Percentiles rank a stretch among this genome's conserved stretches.
phyloP scores from a whole-genome alignment of 352 stramenopile genomes.

The Phytophthora aleatoria region DNA sequence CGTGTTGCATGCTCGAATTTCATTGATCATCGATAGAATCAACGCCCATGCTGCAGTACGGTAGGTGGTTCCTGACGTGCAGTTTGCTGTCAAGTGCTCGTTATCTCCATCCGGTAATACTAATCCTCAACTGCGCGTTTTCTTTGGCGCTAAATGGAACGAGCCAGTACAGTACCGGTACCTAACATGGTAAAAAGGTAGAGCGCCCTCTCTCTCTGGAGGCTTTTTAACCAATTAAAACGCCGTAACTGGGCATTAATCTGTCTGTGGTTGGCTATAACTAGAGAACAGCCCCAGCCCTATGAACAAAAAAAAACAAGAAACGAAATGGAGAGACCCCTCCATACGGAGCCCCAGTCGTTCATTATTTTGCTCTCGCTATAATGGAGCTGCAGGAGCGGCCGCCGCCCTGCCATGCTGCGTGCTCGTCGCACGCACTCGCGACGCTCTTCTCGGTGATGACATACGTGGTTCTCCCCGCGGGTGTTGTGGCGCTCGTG shows the following conservation, averaged over 20 bases:
- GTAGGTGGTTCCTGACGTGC: not conserved
- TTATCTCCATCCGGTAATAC: not conserved
- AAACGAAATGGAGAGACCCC: constrained; percentile 16
- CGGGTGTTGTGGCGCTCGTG: constrained; percentile 39
- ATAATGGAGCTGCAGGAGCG: constrained; percentile 35
- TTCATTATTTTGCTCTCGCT: constrained; percentile 20
- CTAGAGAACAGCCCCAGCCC: not conserved
- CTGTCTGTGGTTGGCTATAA: constrained; percentile 1
- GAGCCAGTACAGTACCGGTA: constrained; percentile 8
- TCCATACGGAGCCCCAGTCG: constrained; percentile 8
- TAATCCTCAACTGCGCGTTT: no score
- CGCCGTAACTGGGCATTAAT: not conserved
- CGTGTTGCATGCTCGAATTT: not conserved
- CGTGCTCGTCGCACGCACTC: constrained; percentile 15
- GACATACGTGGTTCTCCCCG: constrained; percentile 37
- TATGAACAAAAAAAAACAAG: constrained; percentile 6
- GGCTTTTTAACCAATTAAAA: not conserved
- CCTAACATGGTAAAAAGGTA: no score
- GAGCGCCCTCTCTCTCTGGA: not conserved
- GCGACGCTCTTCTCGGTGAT: constrained; percentile 36
- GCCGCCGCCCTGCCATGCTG: constrained; percentile 39
- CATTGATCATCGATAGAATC: not conserved
- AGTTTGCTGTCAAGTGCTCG: not conserved
- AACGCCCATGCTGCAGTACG: not conserved
- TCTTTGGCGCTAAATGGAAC: constrained; percentile 2